Base-by-base conservation (phyloP, 208 protist species). In the Trypanosoma rangeli region DNA sequence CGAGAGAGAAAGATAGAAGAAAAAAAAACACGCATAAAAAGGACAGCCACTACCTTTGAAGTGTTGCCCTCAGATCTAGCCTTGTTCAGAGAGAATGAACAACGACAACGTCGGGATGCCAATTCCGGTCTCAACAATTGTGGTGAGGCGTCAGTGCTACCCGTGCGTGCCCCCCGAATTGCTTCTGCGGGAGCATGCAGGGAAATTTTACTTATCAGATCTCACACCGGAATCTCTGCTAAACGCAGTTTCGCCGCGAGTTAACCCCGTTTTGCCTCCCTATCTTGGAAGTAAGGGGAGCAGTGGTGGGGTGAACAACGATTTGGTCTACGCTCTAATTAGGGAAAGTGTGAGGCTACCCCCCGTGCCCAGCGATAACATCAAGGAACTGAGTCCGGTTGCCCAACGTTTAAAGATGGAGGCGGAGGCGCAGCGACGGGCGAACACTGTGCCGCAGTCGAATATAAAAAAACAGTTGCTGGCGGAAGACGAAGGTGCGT, bases 161-260 rank as follows among this genome's bases (percentile, higher is more conserved):
- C 78, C 78, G 13, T 74, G 69, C 46, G 64, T 80, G 46, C 82
- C 82, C 16, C 82, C 78, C 35, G 82, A 87, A 59, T 64, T 87
- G 18, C 53, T 87, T 22, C 60, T 87, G 4, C 64, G 69, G 22
- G 75, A 79, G 33, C 78, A 87, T 53, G 70, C 74, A 15, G 69
- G 56, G 28, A 71, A 39, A 18, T 87, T 80, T 58, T 62, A 64
- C 20, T 33, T 85, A 0, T 63, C 64, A 3, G 80, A 69, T 22
- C 42, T 68, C 1, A 59, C 74, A 10, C 50, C 68, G 13, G 49
- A 60, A 7, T 64, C 67, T 16, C 59, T 85, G 28, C 56, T 82
- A 4, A 53, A 78, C 13, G 57, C 71, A 0, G 28, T 78, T n/a
- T 56, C 52, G 0, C 77, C 77, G 22, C 46, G 20, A 8, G 35